Evolutionary conservation across 2,329 filamentous ascomycete genomes (phyloP).

Genomic region (Penicillium sp.): DNA sequence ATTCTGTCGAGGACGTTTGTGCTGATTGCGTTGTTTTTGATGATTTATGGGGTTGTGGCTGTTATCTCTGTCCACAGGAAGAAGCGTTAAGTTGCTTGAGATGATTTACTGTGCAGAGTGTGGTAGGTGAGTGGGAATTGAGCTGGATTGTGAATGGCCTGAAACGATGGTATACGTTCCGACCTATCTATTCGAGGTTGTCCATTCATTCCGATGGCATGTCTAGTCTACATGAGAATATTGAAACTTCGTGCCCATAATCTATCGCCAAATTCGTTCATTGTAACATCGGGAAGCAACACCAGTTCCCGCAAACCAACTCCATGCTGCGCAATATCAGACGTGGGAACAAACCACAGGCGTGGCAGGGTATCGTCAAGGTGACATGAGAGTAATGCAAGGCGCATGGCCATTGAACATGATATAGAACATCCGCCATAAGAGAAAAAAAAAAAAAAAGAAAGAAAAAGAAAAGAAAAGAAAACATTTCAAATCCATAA

Average conservation of each 20-base stretch:
- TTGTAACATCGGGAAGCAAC: not conserved
- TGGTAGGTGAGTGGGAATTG: not conserved
- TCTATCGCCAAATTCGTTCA: not conserved
- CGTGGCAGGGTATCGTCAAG: conserved; percentile 24
- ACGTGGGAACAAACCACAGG: conserved; percentile 14
- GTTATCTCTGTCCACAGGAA: not conserved
- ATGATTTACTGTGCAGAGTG: no score
- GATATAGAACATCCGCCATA: conserved; percentile 14
- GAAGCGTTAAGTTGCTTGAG: not conserved
- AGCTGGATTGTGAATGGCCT: not conserved
- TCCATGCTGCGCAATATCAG: conserved; percentile 8
- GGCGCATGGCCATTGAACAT: conserved; percentile 2
- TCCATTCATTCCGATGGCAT: no score
- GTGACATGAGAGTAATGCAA: conserved; percentile 16
- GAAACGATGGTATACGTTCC: no score
- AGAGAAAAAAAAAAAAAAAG: not conserved
- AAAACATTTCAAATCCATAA: no score
- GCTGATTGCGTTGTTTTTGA: conserved; percentile 8
- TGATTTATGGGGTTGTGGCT: conserved; percentile 12
- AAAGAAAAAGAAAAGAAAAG: conserved; percentile 1
- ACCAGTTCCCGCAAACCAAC: conserved; percentile 7
- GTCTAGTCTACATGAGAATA: no score
- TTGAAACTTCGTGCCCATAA: no score
- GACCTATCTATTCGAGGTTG: conserved; percentile 4
- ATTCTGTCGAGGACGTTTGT: conserved; percentile 14